Conservation (phyloP, 2,329 filamentous ascomycete genomes). For the Scopulariopsis brevicaulis region DNA sequence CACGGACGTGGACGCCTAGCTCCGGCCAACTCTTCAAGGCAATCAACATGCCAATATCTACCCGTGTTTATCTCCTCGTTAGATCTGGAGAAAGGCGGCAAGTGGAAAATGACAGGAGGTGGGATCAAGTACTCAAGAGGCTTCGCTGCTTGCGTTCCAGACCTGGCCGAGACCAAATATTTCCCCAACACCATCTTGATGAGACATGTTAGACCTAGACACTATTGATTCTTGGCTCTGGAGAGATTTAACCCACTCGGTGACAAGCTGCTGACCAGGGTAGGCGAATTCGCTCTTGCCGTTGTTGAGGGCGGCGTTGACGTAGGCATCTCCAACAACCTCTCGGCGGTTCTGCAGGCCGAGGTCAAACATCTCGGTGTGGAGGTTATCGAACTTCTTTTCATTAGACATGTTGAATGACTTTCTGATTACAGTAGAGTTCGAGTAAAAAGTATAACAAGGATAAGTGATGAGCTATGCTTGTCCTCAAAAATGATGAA, state of each 20-base stretch:
- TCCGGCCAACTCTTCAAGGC: slow-evolving; percentile 47
- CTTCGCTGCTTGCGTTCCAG: slow-evolving; percentile 47
- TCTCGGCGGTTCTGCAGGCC: slow-evolving; percentile 46
- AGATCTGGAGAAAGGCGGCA: not conserved
- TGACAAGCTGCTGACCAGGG: slow-evolving; percentile 49
- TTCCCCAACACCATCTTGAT: slow-evolving; percentile 44
- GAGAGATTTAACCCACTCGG: slow-evolving; percentile 36
- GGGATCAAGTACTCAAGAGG: slow-evolving; percentile 27
- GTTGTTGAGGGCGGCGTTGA: slow-evolving; percentile 40
- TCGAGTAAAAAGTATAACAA: no score
- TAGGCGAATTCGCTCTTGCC: slow-evolving; percentile 43
- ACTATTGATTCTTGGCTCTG: not conserved
- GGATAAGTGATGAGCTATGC: no score
- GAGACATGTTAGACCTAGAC: not conserved
- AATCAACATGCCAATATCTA: slow-evolving; percentile 50
- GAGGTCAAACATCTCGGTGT: slow-evolving; percentile 38
- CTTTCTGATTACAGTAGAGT: no score
- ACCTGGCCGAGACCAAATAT: slow-evolving; percentile 50
- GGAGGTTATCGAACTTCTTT: no score
- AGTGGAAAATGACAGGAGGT: not conserved
- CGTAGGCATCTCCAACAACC: slow-evolving; percentile 48
- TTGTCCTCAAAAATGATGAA: no score
- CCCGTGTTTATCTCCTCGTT: no score
- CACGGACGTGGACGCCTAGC: slow-evolving; percentile 47
- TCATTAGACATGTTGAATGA: no score